These are phyloP conservation scores for Colletotrichum orchidophilum DNA, from an alignment of 2,329 filamentous ascomycete species.

Conservation along the genomic window DNA sequence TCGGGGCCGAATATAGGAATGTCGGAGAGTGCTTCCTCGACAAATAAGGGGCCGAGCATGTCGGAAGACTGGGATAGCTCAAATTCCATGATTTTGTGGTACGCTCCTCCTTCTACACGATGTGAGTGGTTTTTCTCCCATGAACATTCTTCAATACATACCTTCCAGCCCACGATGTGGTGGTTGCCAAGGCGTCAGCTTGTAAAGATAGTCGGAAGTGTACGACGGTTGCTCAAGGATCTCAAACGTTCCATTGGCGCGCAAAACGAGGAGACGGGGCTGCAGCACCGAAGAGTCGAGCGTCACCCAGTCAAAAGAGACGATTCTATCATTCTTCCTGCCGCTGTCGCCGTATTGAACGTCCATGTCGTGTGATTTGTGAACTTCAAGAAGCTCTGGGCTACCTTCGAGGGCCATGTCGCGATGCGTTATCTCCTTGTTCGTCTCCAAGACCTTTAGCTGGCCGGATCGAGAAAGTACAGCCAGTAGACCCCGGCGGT, in stretches of 20 bases:
- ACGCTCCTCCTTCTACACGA: slow-evolving; percentile 56
- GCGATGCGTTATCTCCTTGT: slow-evolving; percentile 59
- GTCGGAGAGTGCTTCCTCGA: slow-evolving; percentile 62
- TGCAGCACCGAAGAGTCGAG: slow-evolving; percentile 63
- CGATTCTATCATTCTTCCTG: slow-evolving; percentile 67
- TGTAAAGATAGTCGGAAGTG: slow-evolving; percentile 66
- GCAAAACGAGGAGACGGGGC: slow-evolving; percentile 67
- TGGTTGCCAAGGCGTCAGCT: slow-evolving; percentile 68
- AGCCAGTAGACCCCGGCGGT: slow-evolving; percentile 68
- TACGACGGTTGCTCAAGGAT: slow-evolving; percentile 70
- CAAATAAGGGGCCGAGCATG: slow-evolving; percentile 63
- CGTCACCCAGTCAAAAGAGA: slow-evolving; percentile 75
- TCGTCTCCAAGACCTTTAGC: slow-evolving; percentile 68
- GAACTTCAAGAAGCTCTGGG: slow-evolving; percentile 68
- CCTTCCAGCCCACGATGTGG: slow-evolving; percentile 67
- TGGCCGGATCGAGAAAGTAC: slow-evolving; percentile 71
- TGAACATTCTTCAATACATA: slow-evolving; percentile 40
- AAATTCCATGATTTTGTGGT: slow-evolving; percentile 67
- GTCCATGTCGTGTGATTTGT: slow-evolving; percentile 70
- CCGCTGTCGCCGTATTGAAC: slow-evolving; percentile 62
- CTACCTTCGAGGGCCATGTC: slow-evolving; percentile 54
- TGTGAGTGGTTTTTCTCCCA: slow-evolving; percentile 38
- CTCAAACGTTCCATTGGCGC: slow-evolving; percentile 69
- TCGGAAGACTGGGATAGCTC: slow-evolving; percentile 62
- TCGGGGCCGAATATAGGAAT: slow-evolving; percentile 66